Percentiles rank a stretch among this genome's conserved stretches.
Evolutionary conservation across 345 rosid species (phyloP).

Genomic region (Trapa incisa): DNA sequence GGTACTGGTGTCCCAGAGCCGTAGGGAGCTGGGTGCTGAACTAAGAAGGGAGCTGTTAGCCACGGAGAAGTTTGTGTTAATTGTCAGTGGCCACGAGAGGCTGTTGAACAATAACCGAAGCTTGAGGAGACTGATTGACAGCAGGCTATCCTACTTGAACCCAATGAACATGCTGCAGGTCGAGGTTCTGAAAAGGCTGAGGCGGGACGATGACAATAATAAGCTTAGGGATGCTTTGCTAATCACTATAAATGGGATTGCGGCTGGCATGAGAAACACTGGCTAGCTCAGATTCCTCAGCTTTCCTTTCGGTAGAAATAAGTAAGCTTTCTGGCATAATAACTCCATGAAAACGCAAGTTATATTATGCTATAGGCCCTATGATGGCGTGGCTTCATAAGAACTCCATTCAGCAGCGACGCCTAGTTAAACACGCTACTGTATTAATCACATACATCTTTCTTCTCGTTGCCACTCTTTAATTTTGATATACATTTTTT

Average conservation of each 20-base stretch:
- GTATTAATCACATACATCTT: not conserved
- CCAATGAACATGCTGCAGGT: slow-evolving; percentile 90
- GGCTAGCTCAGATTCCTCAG: slow-evolving; percentile 16
- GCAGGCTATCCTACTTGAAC: slow-evolving; percentile 79
- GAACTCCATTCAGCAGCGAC: not conserved
- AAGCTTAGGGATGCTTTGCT: slow-evolving; percentile 88
- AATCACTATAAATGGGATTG: slow-evolving; percentile 85
- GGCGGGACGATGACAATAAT: slow-evolving; percentile 65
- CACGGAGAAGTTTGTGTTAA: slow-evolving; percentile 66
- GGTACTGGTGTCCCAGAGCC: slow-evolving; percentile 56
- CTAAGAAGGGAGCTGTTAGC: slow-evolving; percentile 50
- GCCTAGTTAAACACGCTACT: not conserved
- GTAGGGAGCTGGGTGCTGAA: slow-evolving; percentile 61
- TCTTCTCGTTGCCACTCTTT: too few species aligned
- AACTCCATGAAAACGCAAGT: not conserved
- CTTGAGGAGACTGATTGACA: slow-evolving; percentile 81
- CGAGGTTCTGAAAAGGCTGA: slow-evolving; percentile 76
- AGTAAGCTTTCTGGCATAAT: not conserved
- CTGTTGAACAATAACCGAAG: slow-evolving; percentile 64
- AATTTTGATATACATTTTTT: too few species aligned
- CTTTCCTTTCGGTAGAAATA: not conserved
- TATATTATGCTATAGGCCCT: not conserved
- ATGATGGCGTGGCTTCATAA: not conserved
- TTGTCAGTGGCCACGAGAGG: slow-evolving; percentile 63
- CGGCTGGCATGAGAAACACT: slow-evolving; percentile 94